Percentiles rank a stretch among this genome's conserved stretches.
These are phyloP conservation scores for Neocatenulostroma microsporum DNA, from an alignment of 2,329 filamentous ascomycete species.

Conservation along the genomic window DNA sequence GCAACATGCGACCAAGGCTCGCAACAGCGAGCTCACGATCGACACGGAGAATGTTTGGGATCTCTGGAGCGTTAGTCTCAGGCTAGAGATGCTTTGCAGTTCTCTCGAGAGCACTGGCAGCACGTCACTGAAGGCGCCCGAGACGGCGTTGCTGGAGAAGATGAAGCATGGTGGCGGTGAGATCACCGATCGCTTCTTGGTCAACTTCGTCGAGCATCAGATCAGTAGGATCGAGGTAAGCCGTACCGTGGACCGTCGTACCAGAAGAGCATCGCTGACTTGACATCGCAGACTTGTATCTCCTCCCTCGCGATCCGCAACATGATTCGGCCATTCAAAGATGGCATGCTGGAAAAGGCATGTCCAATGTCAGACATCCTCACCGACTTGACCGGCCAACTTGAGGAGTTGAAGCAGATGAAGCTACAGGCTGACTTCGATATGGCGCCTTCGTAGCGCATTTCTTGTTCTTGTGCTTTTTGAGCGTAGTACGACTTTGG, in stretches of 20 bases:
- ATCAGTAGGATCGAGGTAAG: conserved; percentile 90
- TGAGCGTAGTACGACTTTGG: conserved; percentile 3
- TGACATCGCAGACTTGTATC: conserved; percentile 59
- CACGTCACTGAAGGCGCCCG: conserved; percentile 63
- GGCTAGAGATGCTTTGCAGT: conserved; percentile 89
- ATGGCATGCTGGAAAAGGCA: conserved; percentile 62
- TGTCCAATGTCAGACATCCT: conserved; percentile 70
- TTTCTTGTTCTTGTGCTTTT: not conserved
- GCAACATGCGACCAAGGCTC: conserved; percentile 45
- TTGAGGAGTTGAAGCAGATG: conserved; percentile 52
- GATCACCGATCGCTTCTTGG: conserved; percentile 76
- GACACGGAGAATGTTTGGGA: conserved; percentile 82
- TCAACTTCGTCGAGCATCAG: conserved; percentile 90
- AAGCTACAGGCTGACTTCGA: conserved; percentile 13
- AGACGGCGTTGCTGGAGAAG: conserved; percentile 72
- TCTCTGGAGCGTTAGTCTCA: conserved; percentile 79
- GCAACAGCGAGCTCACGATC: conserved; percentile 62
- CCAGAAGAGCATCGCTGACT: not conserved
- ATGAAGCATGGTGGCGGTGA: conserved; percentile 68
- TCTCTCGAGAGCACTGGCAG: conserved; percentile 65
- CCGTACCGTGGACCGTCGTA: conserved; percentile 10
- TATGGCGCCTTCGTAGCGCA: conserved; percentile 7
- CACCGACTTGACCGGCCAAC: conserved; percentile 50
- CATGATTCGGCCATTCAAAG: conserved; percentile 63
- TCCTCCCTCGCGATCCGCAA: conserved; percentile 73